Base-by-base conservation (phyloP, 2,329 filamentous ascomycete genomes). In the Parafenestella ontariensis region DNA sequence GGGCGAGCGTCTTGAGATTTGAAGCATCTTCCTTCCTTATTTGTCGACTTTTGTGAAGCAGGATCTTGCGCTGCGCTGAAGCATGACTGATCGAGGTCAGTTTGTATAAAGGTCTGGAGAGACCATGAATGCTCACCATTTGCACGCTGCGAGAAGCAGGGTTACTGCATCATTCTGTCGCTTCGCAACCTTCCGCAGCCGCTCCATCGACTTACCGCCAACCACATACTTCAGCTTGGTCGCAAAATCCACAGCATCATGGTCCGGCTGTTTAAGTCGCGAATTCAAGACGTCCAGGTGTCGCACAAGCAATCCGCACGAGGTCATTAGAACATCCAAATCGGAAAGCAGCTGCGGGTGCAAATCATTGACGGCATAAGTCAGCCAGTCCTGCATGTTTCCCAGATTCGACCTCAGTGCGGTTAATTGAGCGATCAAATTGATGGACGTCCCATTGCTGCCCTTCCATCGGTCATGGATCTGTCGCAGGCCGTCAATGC, bases 351-450 rank as follows among this genome's bases (percentile, higher is more conserved):
- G 63, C 49, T 75, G 72, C 13, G 69, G 64, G 43, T 75, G 72
- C 61, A 75, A 59, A 49, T 74, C 70, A 39, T 64, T 59, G 46
- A 74, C 64, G 2, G 66, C 68, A 62, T 66, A 69, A 21, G 68
- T 69, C 51, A 75, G 67, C 70, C 70, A 73, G 52, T 74, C 70
- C 40, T 70, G 66, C 57, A 74, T 72, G 50, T 69, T 71, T 13
- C 61, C 66, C 41, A 74, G 64, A 41, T 67, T 71, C 13, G 71
- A 70, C 48, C 72, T 74, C 37, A 75, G 51, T 1, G 71, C 65
- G 1, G 71, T 71, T 28, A 74, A 48, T 48, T 75, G 71, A 41
- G 72, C 72, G 55, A 75, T 74, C 18, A 75, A 61, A 46, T 75
- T 74, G 57, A 75, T 75, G 17, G 66, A 69, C 7, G 64, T 65